A percentile compares a stretch with the other conserved stretches of the same genome.
phyloP scores from a whole-genome alignment of 2,329 filamentous ascomycete species.

The Didymella keratinophila region DNA sequence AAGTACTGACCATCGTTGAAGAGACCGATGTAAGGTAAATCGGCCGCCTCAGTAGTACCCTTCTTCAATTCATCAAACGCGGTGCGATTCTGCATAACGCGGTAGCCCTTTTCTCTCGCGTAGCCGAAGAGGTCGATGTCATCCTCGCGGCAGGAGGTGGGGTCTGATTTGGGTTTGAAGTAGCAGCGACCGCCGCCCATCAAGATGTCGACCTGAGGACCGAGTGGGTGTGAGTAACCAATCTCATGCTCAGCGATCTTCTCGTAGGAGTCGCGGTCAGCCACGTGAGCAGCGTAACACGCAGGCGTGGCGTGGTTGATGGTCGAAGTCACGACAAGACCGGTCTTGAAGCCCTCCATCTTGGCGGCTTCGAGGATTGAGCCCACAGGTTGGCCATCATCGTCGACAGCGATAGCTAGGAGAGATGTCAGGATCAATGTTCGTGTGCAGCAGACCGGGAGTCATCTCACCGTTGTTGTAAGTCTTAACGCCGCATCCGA shows the following conservation, averaged over 20 bases:
- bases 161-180: conserved; percentile 51
- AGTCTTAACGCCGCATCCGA: conserved; percentile 52
- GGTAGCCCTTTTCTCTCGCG: conserved; percentile 47
- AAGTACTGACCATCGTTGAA: conserved; percentile 46
- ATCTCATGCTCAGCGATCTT: conserved; percentile 53
- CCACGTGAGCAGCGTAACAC: conserved; percentile 15
- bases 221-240: conserved; percentile 52
- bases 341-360: conserved; percentile 52
- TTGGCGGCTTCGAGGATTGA: conserved; percentile 54
- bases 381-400: conserved; percentile 47
- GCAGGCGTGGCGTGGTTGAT: conserved; percentile 49
- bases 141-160: conserved; percentile 50
- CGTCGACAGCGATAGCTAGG: conserved; percentile 45
- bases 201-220: conserved; percentile 51
- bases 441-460: neutral
- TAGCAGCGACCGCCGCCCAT: conserved; percentile 54
- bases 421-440: neutral
- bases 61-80: conserved; percentile 46
- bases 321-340: conserved; percentile 54
- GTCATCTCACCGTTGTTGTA: conserved; percentile 42
- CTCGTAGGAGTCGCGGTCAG: conserved; percentile 42
- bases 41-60: conserved; percentile 31
- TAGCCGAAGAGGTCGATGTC: conserved; percentile 49
- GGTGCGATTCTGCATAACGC: conserved; percentile 48
- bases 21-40: conserved; percentile 51